Evolutionary conservation across 495 filamentous ascomycete species (phyloP).

Genomic region (Penicillium ochrochloron): DNA sequence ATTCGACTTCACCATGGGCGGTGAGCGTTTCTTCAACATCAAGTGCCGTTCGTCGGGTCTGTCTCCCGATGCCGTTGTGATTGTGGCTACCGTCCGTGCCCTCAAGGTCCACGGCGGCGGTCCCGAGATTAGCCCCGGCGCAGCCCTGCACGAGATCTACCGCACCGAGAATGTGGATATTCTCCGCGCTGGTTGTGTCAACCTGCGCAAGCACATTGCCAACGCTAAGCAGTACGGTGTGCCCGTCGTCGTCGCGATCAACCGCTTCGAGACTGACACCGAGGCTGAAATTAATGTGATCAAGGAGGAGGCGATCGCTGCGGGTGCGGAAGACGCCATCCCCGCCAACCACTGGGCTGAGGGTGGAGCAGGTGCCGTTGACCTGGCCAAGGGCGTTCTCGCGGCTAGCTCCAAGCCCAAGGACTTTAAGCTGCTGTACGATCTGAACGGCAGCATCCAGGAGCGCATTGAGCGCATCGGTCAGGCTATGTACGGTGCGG

Average conservation of each 20-base stretch:
- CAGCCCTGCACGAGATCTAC: slow-evolving; percentile 81
- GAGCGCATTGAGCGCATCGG: slow-evolving; percentile 92
- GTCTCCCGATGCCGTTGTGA: slow-evolving; percentile 87
- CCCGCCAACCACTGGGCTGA: slow-evolving; percentile 97
- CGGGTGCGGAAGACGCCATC: slow-evolving; percentile 92
- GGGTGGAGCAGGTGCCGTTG: slow-evolving; percentile 87
- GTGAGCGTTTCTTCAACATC: slow-evolving; percentile 99
- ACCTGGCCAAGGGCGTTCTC: slow-evolving; percentile 87
- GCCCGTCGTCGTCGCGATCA: slow-evolving; percentile 96
- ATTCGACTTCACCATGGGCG: slow-evolving; percentile 99
- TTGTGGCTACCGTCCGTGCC: slow-evolving; percentile 93
- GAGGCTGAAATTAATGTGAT: slow-evolving; percentile 89
- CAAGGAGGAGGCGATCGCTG: slow-evolving; percentile 86
- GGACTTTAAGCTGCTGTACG: slow-evolving; percentile 88
- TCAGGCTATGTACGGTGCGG: slow-evolving; percentile 91
- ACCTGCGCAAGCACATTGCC: slow-evolving; percentile 89
- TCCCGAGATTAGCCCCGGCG: slow-evolving; percentile 86
- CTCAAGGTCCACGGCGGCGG: slow-evolving; percentile 97
- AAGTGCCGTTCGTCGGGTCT: slow-evolving; percentile 96
- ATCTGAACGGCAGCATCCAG: slow-evolving; percentile 77
- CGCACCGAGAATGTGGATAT: slow-evolving; percentile 91
- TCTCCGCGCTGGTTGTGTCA: slow-evolving; percentile 86
- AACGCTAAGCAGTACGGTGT: slow-evolving; percentile 90
- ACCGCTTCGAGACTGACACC: slow-evolving; percentile 93
- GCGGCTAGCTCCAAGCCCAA: slow-evolving; percentile 81